phyloP scores from a whole-genome alignment of 1,139 yeast species.

The Kodamaea plutei region DNA sequence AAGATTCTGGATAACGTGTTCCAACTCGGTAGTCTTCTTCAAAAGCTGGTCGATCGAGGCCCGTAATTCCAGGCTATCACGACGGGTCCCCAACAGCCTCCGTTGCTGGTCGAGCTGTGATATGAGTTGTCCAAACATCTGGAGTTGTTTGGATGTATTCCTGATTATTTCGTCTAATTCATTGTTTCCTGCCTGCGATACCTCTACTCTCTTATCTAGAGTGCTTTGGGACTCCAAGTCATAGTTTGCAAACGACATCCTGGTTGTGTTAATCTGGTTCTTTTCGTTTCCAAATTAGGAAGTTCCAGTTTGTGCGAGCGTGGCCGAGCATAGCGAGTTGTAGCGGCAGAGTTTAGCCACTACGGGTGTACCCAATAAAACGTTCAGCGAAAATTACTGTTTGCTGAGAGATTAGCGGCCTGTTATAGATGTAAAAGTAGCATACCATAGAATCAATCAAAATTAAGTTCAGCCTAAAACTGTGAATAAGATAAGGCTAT shows the following conservation, averaged over 20 bases:
- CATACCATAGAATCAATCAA: too few species aligned
- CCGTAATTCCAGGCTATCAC: constrained; percentile 47
- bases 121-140: constrained; percentile 47
- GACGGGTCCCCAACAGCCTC: constrained; percentile 49
- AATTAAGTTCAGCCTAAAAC: too few species aligned
- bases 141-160: constrained; percentile 39
- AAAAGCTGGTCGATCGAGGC: constrained; percentile 32
- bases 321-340: too few species aligned
- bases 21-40: constrained; percentile 25
- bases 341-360: too few species aligned
- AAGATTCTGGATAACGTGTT: constrained; percentile 31
- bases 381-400: too few species aligned
- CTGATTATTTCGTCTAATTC: constrained; percentile 25
- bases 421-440: too few species aligned
- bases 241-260: constrained; percentile 58
- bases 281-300: too few species aligned
- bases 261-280: background rate
- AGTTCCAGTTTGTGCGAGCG: too few species aligned
- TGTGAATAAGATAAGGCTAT: too few species aligned
- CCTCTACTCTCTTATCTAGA: constrained; percentile 15
- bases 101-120: constrained; percentile 47
- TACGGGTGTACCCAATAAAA: too few species aligned
- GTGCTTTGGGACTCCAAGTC: constrained; percentile 62
- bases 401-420: too few species aligned
- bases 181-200: constrained; percentile 2